These are phyloP conservation scores for Hypocrella siamensis DNA, from an alignment of 2,329 filamentous ascomycete genomes.

Conservation along the genomic window DNA sequence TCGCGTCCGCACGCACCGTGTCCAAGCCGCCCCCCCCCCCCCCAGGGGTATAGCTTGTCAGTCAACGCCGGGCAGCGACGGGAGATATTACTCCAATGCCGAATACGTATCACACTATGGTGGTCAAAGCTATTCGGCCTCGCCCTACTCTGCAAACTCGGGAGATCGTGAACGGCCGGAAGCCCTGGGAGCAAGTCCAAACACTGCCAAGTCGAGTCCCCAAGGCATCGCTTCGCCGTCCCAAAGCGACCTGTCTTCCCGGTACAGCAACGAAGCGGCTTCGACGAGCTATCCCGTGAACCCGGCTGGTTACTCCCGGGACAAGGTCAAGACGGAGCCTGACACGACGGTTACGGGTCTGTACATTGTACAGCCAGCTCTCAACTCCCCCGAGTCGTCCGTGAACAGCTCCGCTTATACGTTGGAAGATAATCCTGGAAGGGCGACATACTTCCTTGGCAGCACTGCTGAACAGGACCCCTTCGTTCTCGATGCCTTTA, in stretches of 20 bases:
- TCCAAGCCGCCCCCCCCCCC: no score
- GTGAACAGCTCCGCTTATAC: slow-evolving; percentile 11
- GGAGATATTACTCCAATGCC: neutral
- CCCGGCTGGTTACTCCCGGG: slow-evolving; percentile 2
- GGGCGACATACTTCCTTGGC: slow-evolving; percentile 29
- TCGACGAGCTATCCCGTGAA: neutral
- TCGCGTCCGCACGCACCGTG: slow-evolving; percentile 13
- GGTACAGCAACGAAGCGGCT: neutral
- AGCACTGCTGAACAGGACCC: slow-evolving; percentile 29
- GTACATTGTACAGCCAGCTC: slow-evolving; percentile 4
- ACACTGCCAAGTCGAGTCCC: slow-evolving; percentile 3
- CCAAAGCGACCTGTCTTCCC: slow-evolving; percentile 2
- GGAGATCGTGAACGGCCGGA: slow-evolving; percentile 1
- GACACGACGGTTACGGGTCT: slow-evolving; percentile 2
- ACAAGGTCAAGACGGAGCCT: slow-evolving; percentile 1
- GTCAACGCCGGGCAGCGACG: slow-evolving; percentile 10
- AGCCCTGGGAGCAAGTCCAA: slow-evolving; percentile 1
- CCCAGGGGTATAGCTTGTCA: slow-evolving; percentile 16
- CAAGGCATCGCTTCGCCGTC: slow-evolving; percentile 1
- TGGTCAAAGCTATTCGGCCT: neutral
- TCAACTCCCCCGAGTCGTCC: slow-evolving; percentile 4
- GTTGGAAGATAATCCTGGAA: slow-evolving; percentile 24
- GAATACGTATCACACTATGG: neutral
- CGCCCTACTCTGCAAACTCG: neutral
- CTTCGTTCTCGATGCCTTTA: slow-evolving; percentile 28